Conservation (phyloP, 306 rosid species). For the Vigna angularis region DNA sequence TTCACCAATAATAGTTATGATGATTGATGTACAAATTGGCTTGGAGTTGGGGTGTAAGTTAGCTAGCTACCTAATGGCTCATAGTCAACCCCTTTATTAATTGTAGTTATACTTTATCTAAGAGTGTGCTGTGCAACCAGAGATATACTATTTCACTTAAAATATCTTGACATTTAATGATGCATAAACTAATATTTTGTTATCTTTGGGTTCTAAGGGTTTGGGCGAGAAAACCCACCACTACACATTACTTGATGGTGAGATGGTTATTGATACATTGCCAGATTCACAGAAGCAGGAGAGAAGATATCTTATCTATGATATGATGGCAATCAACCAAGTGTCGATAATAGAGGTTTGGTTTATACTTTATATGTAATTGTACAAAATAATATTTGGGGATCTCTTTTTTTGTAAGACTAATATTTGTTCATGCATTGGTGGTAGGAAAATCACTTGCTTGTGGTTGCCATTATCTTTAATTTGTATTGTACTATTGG, state of each 20-base stretch:
- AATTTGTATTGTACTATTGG: neutral
- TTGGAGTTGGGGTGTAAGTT: neutral
- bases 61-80: conserved; percentile 22
- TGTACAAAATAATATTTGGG: conserved; percentile 5
- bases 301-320: conserved; percentile 98
- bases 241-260: conserved; percentile 95
- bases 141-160: conserved; percentile 12
- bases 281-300: conserved; percentile 94
- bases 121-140: conserved; percentile 23
- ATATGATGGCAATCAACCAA: conserved; percentile 86
- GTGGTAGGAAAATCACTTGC: conserved; percentile 2
- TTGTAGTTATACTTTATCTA: conserved; percentile 11
- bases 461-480: conserved; percentile 12
- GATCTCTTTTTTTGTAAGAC: conserved; percentile 16
- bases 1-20: neutral
- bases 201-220: conserved; percentile 65
- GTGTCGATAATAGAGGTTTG: conserved; percentile 81
- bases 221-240: conserved; percentile 89
- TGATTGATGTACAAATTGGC: conserved; percentile 29
- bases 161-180: conserved; percentile 28
- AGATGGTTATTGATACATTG: conserved; percentile 93
- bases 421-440: neutral
- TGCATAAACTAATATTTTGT: conserved; percentile 50
- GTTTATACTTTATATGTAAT: conserved; percentile 29
- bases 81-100: conserved; percentile 21